phyloP scores from a whole-genome alignment of 129 eudicot genomes.

The Rutidosis leptorrhynchoides region DNA sequence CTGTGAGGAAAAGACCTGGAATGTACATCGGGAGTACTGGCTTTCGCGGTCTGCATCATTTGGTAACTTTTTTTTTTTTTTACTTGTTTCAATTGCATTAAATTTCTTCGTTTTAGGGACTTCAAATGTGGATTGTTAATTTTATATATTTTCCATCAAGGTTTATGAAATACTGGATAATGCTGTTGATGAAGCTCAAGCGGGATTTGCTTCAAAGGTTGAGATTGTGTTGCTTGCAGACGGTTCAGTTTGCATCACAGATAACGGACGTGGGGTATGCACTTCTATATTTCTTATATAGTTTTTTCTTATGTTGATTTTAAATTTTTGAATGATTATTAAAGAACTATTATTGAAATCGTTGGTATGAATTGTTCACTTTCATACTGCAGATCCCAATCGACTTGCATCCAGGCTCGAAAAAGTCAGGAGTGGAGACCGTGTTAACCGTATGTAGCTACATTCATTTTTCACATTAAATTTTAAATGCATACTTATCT shows the following conservation, averaged over 20 bases:
- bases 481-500: neutral
- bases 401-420: conserved; percentile 83
- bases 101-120: neutral
- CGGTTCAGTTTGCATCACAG: conserved; percentile 91
- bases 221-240: conserved; percentile 71
- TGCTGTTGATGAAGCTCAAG: conserved; percentile 96
- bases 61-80: conserved; percentile 45
- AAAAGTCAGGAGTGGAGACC: conserved; percentile 89
- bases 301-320: neutral
- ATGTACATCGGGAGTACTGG: conserved; percentile 98
- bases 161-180: conserved; percentile 95
- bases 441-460: conserved; percentile 75
- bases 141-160: conserved; percentile 31
- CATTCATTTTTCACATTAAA: conserved; percentile 6
- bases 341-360: neutral
- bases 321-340: neutral
- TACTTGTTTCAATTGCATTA: conserved; percentile 6
- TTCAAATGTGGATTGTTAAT: neutral
- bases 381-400: conserved; percentile 72
- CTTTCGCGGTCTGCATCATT: conserved; percentile 91
- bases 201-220: conserved; percentile 83
- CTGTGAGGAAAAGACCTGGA: conserved; percentile 96
- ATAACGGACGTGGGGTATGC: conserved; percentile 98
- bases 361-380: neutral
- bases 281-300: conserved; percentile 12